Base-by-base conservation (phyloP, 2,329 filamentous ascomycete genomes). In the Didymella lethalis region DNA sequence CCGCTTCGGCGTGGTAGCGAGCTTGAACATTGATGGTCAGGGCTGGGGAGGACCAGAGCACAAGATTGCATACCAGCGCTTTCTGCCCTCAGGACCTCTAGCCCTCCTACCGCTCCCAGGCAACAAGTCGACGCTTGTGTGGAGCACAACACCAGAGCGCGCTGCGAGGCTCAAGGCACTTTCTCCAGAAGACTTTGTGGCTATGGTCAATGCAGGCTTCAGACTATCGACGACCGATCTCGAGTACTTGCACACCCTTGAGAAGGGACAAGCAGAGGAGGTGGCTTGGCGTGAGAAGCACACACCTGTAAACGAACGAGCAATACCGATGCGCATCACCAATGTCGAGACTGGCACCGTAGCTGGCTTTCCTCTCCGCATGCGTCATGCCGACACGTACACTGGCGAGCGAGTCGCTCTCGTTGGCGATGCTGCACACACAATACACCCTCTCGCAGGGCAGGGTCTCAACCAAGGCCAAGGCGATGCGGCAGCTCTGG, bases 391-490 rank as follows among this genome's bases (percentile, higher is more conserved):
- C n/a, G 91, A 96, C 71, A 92, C 91, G 1, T 99, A 99, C 74
- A 90, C 91, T 41, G 90, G 88, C 38, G 92, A 97, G 71, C 89
- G 95, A n/a, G 83, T 97, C 8, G 95, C 93, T 0, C 85, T 99
- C 1, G 87, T 99, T 34, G 95, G 95, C 61, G 95, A 99, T 66
- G 95, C 95, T 1, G 95, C 95, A 7, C 95, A 99, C 76, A 96
- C 93, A 1, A 88, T 97, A 64, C 95, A 99, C 76, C 95, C 95
- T 0, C 88, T 99, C 4, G 95, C 92, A 1, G 95, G 95, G 0
- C 95, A 98, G 77, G 95, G 95, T 1, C 83, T 99, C 14, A 99
- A 99, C 73, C 90, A 96, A 69, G 95, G 95, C 1, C 89, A 98
- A 63, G 93, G 88, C 18, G 95, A 99, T 74, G 90, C 95, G 0